phyloP scores from a whole-genome alignment of 768 basidiomycete genomes.

The Tremella mesenterica region DNA sequence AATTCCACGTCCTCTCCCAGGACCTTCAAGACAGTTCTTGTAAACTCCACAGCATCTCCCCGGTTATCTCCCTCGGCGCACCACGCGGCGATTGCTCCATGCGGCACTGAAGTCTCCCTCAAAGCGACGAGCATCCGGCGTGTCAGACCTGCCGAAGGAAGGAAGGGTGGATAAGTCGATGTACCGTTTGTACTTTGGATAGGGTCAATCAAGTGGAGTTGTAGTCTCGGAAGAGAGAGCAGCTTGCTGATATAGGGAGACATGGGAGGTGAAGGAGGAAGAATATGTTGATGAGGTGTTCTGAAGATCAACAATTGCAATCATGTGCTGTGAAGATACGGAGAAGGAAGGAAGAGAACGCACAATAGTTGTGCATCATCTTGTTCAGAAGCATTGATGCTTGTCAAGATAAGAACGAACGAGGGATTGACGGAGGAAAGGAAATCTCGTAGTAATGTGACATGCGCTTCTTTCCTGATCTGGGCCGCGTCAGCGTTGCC shows the following conservation, averaged over 20 bases:
- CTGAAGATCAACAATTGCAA: conserved; percentile 2
- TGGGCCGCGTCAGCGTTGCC: neutral
- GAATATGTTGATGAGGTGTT: conserved; percentile 43
- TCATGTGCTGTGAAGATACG: conserved; percentile 27
- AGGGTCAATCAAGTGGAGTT: conserved; percentile 8
- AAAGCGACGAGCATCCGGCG: conserved; percentile 58
- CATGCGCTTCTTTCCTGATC: conserved; percentile 56
- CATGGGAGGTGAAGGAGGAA: conserved; percentile 52
- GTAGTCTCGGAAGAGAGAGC: conserved; percentile 41
- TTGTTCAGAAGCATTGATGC: conserved; percentile 65
- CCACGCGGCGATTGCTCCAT: conserved; percentile 59
- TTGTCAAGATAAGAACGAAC: conserved; percentile 59
- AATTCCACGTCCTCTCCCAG: conserved; percentile 11
- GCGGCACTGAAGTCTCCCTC: conserved; percentile 48
- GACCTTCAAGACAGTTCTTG: conserved; percentile 8
- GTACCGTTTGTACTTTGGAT: neutral
- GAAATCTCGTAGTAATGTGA: conserved; percentile 55
- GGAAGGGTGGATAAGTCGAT: conserved; percentile 53
- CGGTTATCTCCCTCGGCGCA: conserved; percentile 77
- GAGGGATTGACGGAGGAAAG: conserved; percentile 51
- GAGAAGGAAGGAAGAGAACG: too few relatives aligned
- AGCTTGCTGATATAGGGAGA: conserved; percentile 52
- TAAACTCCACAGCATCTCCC: conserved; percentile 51
- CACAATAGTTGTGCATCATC: conserved; percentile 72
- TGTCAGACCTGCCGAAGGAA: conserved; percentile 69